Evolutionary conservation across 495 filamentous ascomycete species (phyloP).

Genomic region (Xylaria castorea): DNA sequence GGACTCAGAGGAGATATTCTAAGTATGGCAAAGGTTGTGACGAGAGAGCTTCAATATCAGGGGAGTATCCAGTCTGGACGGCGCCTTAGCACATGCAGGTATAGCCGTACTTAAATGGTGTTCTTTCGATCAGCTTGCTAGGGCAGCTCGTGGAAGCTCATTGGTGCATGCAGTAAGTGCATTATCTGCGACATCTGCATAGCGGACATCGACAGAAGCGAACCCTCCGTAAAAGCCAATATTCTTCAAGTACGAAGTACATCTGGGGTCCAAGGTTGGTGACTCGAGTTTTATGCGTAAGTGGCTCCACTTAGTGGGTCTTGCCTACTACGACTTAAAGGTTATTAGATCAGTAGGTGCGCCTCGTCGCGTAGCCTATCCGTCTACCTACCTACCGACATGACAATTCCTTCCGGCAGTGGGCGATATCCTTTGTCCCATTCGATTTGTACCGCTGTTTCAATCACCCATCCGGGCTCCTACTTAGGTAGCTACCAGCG

Average conservation of each 20-base stretch:
- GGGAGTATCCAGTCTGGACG: not conserved
- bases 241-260: no score
- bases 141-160: not conserved
- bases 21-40: not conserved
- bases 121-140: conserved; percentile 11
- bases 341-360: not conserved
- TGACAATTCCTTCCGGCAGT: conserved; percentile 6
- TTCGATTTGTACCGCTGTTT: not conserved
- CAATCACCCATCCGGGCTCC: not conserved
- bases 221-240: no score
- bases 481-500: not conserved
- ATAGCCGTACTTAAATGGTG: not conserved
- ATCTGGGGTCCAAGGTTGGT: no score
- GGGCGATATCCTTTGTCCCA: conserved; percentile 14
- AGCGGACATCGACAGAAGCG: no score
- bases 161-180: not conserved
- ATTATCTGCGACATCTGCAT: not conserved
- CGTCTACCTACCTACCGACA: conserved; percentile 5
- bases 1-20: not conserved
- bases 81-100: not conserved
- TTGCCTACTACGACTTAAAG: conserved; percentile 1
- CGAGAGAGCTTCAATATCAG: conserved; percentile 3
- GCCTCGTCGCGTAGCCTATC: conserved; percentile 2
- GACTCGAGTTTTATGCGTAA: not conserved
- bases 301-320: not conserved